A percentile compares a stretch with the other conserved stretches of the same genome.
These are phyloP conservation scores for Raphanus sativus DNA, from an alignment of 345 rosid species.

Conservation along the genomic window DNA sequence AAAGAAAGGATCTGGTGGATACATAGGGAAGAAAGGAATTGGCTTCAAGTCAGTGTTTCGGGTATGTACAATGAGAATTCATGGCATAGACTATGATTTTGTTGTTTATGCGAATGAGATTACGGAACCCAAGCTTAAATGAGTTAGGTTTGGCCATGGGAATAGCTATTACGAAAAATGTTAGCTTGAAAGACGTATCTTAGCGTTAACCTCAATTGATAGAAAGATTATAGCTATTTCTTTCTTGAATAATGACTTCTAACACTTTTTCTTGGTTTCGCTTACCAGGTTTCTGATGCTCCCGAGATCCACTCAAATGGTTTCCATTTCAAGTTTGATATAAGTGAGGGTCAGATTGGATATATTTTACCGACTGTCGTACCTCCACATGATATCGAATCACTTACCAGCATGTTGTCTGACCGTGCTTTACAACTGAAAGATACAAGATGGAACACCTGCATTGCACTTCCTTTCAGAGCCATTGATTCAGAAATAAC, in stretches of 20 bases:
- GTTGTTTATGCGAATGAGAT: slow-evolving; percentile 13
- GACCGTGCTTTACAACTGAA: slow-evolving; percentile 41
- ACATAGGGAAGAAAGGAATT: slow-evolving; percentile 95
- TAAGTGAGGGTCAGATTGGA: slow-evolving; percentile 88
- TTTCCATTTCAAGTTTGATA: slow-evolving; percentile 86
- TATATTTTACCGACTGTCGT: slow-evolving; percentile 83
- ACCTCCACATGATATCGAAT: slow-evolving; percentile 66
- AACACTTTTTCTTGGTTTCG: slow-evolving; percentile 14
- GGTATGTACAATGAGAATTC: slow-evolving; percentile 48
- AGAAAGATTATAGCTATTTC: neutral
- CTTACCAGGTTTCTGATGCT: slow-evolving; percentile 82
- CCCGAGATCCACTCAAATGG: slow-evolving; percentile 99
- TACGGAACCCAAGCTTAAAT: slow-evolving; percentile 16
- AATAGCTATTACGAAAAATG: slow-evolving; percentile 10
- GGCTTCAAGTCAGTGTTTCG: slow-evolving; percentile 99
- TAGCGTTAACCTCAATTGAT: neutral
- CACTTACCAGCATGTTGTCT: slow-evolving; percentile 50
- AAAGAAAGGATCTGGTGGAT: slow-evolving; percentile 82
- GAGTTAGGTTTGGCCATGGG: slow-evolving; percentile 4
- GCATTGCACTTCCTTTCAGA: slow-evolving; percentile 87
- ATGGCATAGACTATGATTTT: slow-evolving; percentile 18
- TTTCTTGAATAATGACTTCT: slow-evolving; percentile 10
- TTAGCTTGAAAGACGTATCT: slow-evolving; percentile 17
- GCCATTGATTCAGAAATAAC: slow-evolving; percentile 55
- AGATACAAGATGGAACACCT: slow-evolving; percentile 69